Percentiles rank a stretch among this genome's conserved stretches.
Conservation (phyloP, 768 basidiomycete genomes). For the Mycena maculata region DNA sequence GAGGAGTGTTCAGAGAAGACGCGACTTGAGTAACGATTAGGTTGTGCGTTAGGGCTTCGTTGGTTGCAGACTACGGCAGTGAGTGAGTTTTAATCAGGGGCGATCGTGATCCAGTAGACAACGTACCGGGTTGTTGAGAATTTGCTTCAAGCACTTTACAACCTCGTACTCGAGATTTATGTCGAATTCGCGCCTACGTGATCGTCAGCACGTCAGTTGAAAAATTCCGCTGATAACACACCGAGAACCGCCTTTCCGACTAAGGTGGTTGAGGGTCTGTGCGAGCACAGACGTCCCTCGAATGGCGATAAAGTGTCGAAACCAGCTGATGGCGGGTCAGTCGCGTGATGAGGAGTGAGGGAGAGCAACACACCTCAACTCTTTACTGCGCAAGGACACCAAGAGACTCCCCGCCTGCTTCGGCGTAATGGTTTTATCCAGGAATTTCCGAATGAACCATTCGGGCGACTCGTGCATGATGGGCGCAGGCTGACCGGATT, state of each 20-base stretch:
- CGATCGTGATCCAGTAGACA: slow-evolving; percentile 27
- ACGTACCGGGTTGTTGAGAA: slow-evolving; percentile 76
- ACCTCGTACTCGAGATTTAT: slow-evolving; percentile 86
- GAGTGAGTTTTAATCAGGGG: neutral
- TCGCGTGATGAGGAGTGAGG: neutral
- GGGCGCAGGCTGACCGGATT: slow-evolving; percentile 63
- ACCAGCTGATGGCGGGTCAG: slow-evolving; percentile 71
- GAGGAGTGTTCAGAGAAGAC: slow-evolving; percentile 84
- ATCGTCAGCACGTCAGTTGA: slow-evolving; percentile 4
- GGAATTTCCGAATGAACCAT: slow-evolving; percentile 92
- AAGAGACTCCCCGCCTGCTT: slow-evolving; percentile 83
- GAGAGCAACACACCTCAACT: slow-evolving; percentile 69
- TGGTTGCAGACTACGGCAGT: slow-evolving; percentile 66
- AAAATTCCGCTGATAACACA: slow-evolving; percentile 43
- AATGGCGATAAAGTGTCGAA: slow-evolving; percentile 76
- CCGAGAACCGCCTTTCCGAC: slow-evolving; percentile 75
- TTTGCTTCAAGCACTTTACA: slow-evolving; percentile 85
- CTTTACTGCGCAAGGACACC: slow-evolving; percentile 83
- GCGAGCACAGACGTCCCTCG: slow-evolving; percentile 90
- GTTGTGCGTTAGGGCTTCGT: slow-evolving; percentile 79
- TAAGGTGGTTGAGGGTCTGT: slow-evolving; percentile 80
- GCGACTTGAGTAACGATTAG: slow-evolving; percentile 83
- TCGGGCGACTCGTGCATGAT: slow-evolving; percentile 82
- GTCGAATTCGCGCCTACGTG: slow-evolving; percentile 69
- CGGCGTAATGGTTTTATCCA: slow-evolving; percentile 85